Evolutionary conservation across 2,329 filamentous ascomycete species (phyloP).

Genomic region (Ceratocystis cacaofunesta): DNA sequence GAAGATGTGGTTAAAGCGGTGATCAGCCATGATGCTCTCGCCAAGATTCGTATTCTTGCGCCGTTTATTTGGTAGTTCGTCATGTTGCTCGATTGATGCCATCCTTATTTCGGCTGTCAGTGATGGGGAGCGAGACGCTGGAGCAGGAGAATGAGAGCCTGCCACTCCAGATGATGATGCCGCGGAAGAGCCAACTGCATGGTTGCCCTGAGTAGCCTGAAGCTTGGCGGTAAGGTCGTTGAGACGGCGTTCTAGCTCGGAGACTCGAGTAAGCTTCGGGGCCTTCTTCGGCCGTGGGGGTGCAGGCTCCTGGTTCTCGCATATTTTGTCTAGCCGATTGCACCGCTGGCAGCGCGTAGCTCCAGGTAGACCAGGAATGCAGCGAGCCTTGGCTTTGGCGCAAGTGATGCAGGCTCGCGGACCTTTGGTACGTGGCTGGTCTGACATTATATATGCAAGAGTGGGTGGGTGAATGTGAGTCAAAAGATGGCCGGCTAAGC

Average conservation of each 20-base stretch:
- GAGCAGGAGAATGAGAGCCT: not conserved
- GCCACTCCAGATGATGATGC: not conserved
- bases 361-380: conserved; percentile 29
- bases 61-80: not conserved
- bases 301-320: conserved; percentile 33
- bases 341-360: conserved; percentile 35
- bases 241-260: conserved; percentile 36
- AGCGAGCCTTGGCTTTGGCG: conserved; percentile 38
- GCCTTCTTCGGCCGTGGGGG: conserved; percentile 34
- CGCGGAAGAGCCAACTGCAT: not conserved
- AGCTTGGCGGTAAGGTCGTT: conserved; percentile 35
- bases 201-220: not conserved
- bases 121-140: not conserved
- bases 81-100: not conserved
- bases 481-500: too few species aligned
- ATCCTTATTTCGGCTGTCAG: not conserved
- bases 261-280: conserved; percentile 34
- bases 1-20: conserved; percentile 9
- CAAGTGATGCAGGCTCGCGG: conserved; percentile 37
- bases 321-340: conserved; percentile 33
- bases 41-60: not conserved
- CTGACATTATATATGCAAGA: not conserved
- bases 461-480: not conserved
- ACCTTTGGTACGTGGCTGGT: conserved; percentile 24
- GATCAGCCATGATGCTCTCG: not conserved